These are phyloP conservation scores for Boletus sensibilis DNA, from an alignment of 768 basidiomycete genomes.

Conservation along the genomic window DNA sequence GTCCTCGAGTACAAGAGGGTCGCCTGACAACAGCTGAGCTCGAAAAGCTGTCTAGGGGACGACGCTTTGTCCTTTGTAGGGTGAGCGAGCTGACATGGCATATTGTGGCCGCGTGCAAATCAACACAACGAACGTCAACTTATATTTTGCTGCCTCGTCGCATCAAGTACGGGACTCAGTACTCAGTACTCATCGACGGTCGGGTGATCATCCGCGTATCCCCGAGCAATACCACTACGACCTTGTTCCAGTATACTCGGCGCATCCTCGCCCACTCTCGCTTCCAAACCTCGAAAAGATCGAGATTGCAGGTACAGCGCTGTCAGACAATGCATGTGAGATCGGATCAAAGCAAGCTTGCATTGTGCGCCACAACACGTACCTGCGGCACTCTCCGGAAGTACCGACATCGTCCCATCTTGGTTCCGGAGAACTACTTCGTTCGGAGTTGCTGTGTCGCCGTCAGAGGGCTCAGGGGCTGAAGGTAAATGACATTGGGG, in stretches of 20 bases:
- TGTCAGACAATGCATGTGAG: constrained; percentile 35
- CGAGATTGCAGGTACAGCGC: constrained; percentile 69
- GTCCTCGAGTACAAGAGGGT: neutral
- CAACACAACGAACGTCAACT: neutral
- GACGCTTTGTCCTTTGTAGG: neutral
- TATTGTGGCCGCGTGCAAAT: neutral
- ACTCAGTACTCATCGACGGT: neutral
- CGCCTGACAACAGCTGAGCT: neutral
- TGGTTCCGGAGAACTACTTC: constrained; percentile 64
- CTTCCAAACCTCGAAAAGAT: constrained; percentile 80
- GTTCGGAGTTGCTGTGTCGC: constrained; percentile 29
- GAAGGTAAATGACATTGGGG: constrained; percentile 2
- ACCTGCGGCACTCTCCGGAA: constrained; percentile 72
- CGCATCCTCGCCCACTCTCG: constrained; percentile 69
- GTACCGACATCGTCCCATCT: constrained; percentile 52
- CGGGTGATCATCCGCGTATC: constrained; percentile 61
- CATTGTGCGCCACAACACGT: constrained; percentile 30
- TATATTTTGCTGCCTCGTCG: neutral
- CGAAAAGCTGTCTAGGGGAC: neutral
- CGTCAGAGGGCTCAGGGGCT: constrained; percentile 16
- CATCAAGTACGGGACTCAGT: neutral
- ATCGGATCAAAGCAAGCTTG: constrained; percentile 1
- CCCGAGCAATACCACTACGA: constrained; percentile 83
- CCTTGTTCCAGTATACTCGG: constrained; percentile 88
- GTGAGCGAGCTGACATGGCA: neutral